A percentile compares a stretch with the other conserved stretches of the same genome.
Conservation (phyloP, 768 basidiomycete species). For the Gyrodon lividus region DNA sequence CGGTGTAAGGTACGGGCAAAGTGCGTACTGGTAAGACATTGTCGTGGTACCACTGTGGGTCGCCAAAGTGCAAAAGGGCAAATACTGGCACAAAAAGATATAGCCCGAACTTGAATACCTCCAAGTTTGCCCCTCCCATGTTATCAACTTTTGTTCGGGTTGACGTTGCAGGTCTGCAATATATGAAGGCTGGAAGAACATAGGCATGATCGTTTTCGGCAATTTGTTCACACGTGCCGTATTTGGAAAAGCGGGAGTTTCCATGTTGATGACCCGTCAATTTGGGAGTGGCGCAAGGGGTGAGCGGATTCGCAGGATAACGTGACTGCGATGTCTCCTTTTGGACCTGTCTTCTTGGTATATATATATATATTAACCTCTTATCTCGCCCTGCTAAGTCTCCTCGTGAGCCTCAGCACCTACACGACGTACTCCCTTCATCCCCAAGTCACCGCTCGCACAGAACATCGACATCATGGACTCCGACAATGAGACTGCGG, state of each 20-base stretch:
- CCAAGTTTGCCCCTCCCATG: constrained; percentile 80
- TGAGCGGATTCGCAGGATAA: no score
- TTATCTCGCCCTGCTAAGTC: no score
- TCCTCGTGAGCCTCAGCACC: neutral
- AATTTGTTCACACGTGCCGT: no score
- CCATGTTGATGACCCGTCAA: no score
- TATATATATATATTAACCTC: no score
- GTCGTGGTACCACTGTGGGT: constrained; percentile 81
- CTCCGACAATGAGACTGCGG: neutral
- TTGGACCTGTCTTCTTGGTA: no score
- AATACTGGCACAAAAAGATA: constrained; percentile 84
- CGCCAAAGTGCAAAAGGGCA: constrained; percentile 82
- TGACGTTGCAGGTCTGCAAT: no score
- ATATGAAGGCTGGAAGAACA: no score
- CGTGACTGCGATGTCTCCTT: no score
- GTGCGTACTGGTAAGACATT: constrained; percentile 71
- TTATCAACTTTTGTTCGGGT: constrained; percentile 27
- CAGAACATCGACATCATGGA: neutral
- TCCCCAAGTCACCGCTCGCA: neutral
- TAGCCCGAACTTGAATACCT: constrained; percentile 86
- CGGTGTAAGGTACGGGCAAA: neutral
- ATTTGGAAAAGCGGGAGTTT: no score
- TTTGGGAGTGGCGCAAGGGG: no score
- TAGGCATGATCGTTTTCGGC: no score
- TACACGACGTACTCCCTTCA: neutral